Percentiles rank a stretch among this genome's conserved stretches.
These are phyloP conservation scores for Perkinsela sp. DNA, from an alignment of 208 protist species.

Conservation along the genomic window DNA sequence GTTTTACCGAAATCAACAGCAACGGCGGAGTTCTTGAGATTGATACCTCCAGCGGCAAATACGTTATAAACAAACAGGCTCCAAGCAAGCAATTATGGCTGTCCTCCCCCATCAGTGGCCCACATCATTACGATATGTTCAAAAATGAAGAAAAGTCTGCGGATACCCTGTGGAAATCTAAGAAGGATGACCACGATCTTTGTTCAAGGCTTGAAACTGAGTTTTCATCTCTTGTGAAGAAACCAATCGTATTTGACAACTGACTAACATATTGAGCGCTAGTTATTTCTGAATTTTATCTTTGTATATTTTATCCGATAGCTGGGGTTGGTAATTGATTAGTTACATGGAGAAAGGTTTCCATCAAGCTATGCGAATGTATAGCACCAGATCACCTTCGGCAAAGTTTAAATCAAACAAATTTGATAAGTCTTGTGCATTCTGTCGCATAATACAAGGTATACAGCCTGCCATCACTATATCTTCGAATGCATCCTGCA, in stretches of 20 bases:
- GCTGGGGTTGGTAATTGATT: too few species aligned
- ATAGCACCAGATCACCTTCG: too few species aligned
- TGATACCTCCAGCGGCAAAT: conserved; percentile 23
- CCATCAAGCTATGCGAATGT: too few species aligned
- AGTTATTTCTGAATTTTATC: too few species aligned
- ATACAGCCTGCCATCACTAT: background rate
- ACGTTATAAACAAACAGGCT: conserved; percentile 69
- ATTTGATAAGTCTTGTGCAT: background rate
- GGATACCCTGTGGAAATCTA: conserved; percentile 14
- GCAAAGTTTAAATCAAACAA: too few species aligned
- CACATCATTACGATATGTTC: conserved; percentile 43
- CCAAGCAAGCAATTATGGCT: conserved; percentile 68
- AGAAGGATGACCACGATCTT: conserved; percentile 29
- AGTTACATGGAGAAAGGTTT: too few species aligned
- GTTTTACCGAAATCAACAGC: conserved; percentile 24
- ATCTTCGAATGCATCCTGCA: background rate
- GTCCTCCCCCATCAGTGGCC: conserved; percentile 54
- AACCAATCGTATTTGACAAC: too few species aligned
- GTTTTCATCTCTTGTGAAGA: too few species aligned
- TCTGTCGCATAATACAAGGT: background rate
- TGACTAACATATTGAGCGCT: too few species aligned
- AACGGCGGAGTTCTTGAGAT: conserved; percentile 37
- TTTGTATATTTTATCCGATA: too few species aligned
- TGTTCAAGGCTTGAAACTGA: conserved; percentile 21
- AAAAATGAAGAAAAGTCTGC: conserved; percentile 3